Base-by-base conservation (phyloP, 805 yeast genomes). In the Ogataea allantospora region DNA sequence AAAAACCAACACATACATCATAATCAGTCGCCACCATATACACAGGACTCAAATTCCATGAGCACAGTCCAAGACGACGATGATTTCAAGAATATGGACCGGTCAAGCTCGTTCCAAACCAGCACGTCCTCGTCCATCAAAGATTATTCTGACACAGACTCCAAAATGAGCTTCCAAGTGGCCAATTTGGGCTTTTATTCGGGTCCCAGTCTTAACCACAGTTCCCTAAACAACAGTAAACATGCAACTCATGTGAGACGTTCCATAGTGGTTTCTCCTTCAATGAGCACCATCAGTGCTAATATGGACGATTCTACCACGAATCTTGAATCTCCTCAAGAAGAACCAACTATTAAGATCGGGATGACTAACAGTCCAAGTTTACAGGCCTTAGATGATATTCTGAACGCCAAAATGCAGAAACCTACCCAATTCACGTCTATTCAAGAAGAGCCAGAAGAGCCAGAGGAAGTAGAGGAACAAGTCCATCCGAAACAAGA, bases 101-200 rank as follows among this genome's bases (percentile, higher is more conserved):
- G 61, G 16, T 61, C 66, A 0, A 61, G 67, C 8, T 63, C 68
- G 14, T 58, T 63, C 31, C 67, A 63, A 44, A 64, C 68, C 3
- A 60, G 65, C 38, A 56, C 65, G 2, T 46, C 54, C 4, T 57
- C 66, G 1, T 56, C 65, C 6, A 32, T 49, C 5, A 19, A 23
- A 10, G 39, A 39, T 13, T 33, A 27, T 28, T 14, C 25, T 3
- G 19, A 24, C 15, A 30, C 33, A 8, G 40, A 29, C 21, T 15
- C 42, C 12, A 31, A 38, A 13, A 38, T 24, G 8, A 30, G 35
- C 4, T 42, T 54, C 9, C 50, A 52, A 22, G 33, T 54, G 14
- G 33, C 47, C 14, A 40, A 44, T 8, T 14, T 47, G 3, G 48
- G 42, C 5, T 58, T 54, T 32, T 55, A 56, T 27, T 50, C 62